phyloP scores from a whole-genome alignment of 345 rosid species.

The Gossypium arboreum region DNA sequence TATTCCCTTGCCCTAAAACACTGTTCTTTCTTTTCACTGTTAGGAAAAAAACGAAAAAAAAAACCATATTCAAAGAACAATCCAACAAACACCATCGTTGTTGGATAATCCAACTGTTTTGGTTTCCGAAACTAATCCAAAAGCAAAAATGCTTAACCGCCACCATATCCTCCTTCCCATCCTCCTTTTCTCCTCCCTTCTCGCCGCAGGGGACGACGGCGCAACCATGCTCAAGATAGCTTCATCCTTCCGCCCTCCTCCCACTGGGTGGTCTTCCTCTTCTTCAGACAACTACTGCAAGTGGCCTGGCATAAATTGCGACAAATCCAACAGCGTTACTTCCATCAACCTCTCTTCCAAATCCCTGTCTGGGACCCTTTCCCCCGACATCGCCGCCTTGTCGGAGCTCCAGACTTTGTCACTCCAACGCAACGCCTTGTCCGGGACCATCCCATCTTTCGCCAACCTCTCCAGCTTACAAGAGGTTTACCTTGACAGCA shows the following conservation, averaged over 20 bases:
- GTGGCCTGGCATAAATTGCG: slow-evolving; percentile 58
- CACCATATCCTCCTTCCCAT: slow-evolving; percentile 12
- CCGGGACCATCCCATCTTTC: slow-evolving; percentile 61
- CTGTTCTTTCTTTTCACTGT: background rate
- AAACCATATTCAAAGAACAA: background rate
- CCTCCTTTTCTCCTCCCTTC: slow-evolving; percentile 20
- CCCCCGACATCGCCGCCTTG: slow-evolving; percentile 51
- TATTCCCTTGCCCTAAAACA: background rate
- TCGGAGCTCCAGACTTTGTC: slow-evolving; percentile 42
- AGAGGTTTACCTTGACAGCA: slow-evolving; percentile 38
- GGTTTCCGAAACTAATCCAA: background rate
- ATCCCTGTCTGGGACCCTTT: slow-evolving; percentile 42
- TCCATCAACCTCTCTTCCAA: slow-evolving; percentile 34
- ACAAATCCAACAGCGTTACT: slow-evolving; percentile 38
- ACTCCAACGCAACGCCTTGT: slow-evolving; percentile 46
- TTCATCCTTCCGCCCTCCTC: slow-evolving; percentile 39
- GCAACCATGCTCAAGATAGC: slow-evolving; percentile 43
- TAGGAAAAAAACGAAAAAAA: background rate
- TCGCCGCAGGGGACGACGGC: slow-evolving; percentile 46
- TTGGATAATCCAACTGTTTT: background rate
- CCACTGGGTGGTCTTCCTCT: slow-evolving; percentile 51
- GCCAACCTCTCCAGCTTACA: slow-evolving; percentile 46
- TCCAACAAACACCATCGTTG: background rate
- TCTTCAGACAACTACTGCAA: slow-evolving; percentile 37
- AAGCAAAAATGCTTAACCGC: background rate